Evolutionary conservation across 2,329 filamentous ascomycete genomes (phyloP).

Genomic region (Apiospora rasikravindrae): DNA sequence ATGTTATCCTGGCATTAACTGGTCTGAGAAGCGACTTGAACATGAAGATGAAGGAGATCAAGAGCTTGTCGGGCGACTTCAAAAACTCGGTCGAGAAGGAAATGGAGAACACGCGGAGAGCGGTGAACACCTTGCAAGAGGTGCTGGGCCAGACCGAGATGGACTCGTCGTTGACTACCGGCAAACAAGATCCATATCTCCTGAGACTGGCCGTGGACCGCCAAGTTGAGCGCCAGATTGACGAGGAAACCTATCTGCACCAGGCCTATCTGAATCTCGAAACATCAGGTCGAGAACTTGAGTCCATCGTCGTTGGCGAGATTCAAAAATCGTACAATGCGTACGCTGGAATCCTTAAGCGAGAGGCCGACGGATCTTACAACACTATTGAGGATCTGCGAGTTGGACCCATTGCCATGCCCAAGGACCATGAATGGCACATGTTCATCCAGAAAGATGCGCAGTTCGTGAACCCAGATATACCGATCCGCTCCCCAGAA

Average conservation of each 20-base stretch:
- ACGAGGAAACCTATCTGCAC: slow-evolving; percentile 97
- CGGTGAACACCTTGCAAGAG: slow-evolving; percentile 82
- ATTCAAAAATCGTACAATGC: slow-evolving; percentile 98
- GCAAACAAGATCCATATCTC: slow-evolving; percentile 92
- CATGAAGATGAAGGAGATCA: slow-evolving; percentile 99
- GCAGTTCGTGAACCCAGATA: slow-evolving; percentile 83
- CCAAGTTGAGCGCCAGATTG: slow-evolving; percentile 89
- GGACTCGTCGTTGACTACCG: slow-evolving; percentile 75
- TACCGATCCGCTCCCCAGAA: slow-evolving; percentile 78
- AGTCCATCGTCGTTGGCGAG: slow-evolving; percentile 95
- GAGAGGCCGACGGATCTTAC: slow-evolving; percentile 84
- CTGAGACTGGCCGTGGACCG: slow-evolving; percentile 84
- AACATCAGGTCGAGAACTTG: slow-evolving; percentile 89
- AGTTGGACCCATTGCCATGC: slow-evolving; percentile 86
- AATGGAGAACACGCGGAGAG: slow-evolving; percentile 81
- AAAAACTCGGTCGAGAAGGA: slow-evolving; percentile 97
- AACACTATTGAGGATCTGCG: slow-evolving; percentile 81
- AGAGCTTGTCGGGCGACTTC: slow-evolving; percentile 89
- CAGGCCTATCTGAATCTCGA: slow-evolving; percentile 96
- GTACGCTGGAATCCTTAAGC: slow-evolving; percentile 87
- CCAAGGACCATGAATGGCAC: slow-evolving; percentile 91
- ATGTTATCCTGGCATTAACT: slow-evolving; percentile 86
- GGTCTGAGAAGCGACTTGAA: slow-evolving; percentile 86
- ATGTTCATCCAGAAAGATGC: slow-evolving; percentile 80
- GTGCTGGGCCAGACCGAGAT: slow-evolving; percentile 78